Conservation (phyloP, 805 yeast species). For the Tetrapisispora iriomotensis region DNA sequence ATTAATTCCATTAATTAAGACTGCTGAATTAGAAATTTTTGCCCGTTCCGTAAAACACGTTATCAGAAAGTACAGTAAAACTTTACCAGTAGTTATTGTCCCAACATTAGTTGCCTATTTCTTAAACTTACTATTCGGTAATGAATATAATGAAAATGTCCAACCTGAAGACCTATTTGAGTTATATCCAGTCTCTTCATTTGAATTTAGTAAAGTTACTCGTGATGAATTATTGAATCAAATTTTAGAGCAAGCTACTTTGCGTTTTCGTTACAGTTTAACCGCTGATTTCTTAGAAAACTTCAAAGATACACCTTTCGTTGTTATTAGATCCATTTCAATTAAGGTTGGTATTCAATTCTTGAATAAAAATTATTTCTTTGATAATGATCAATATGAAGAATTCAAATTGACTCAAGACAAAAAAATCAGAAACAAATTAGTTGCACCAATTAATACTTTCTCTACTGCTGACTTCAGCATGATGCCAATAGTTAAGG, state of each 20-base stretch:
- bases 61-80: conserved; percentile 39
- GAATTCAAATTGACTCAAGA: conserved; percentile 23
- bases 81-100: conserved; percentile 44
- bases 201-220: conserved; percentile 38
- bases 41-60: conserved; percentile 74
- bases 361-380: conserved; percentile 36
- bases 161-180: conserved; percentile 35
- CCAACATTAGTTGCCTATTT: conserved; percentile 58
- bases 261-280: conserved; percentile 56
- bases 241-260: conserved; percentile 43
- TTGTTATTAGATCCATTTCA: conserved; percentile 60
- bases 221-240: conserved; percentile 35
- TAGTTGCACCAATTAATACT: conserved; percentile 31
- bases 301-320: conserved; percentile 31
- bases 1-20: conserved; percentile 37
- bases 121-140: conserved; percentile 61
- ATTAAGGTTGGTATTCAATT: conserved; percentile 81
- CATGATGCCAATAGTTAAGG: conserved; percentile 68
- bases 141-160: conserved; percentile 34
- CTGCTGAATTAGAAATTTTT: conserved; percentile 54
- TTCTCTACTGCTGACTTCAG: conserved; percentile 55
- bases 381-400: conserved; percentile 33
- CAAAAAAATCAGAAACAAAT: conserved; percentile 30
- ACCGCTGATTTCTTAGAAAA: conserved; percentile 39
- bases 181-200: conserved; percentile 35